Evolutionary conservation across 139 green algal genomes (phyloP), one percentile per base, ranked within the genome.

Genomic region (Zygnema circumcarinatum): DNA sequence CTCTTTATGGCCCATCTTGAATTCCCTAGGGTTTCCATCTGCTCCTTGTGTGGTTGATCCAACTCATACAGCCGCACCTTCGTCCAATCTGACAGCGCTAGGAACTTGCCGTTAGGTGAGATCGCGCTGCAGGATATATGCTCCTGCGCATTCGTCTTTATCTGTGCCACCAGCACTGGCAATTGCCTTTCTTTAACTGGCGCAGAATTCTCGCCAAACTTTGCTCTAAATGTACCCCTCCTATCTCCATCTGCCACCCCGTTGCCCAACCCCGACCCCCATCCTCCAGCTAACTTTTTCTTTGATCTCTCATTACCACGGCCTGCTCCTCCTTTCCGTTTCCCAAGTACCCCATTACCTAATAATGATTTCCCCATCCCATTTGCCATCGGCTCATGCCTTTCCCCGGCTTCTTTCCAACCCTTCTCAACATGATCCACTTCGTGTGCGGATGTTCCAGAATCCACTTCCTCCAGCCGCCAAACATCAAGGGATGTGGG

Each of bases 1-100:
- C 32, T 78, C 16, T 78, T 78, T 38, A 78, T 78, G 69, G 7
- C 69, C 7, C 69, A 78, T 78, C 11, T 7, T 7, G 7, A 16
- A 25, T 62, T 62, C 47, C 47, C 47, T 25, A 62, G n/a, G n/a
- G n/a, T n/a, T n/a, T n/a, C n/a, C n/a, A n/a, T n/a, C n/a, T n/a
- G n/a, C n/a, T n/a, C n/a, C n/a, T n/a, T 62, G 16, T 62, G 7
- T 41, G 35, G 7, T 41, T 78, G 69, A 22, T 41, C 35, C 36
- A 88, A 52, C 21, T 88, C 73, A 88, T 73, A 90, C 36, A 90
- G n/a, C 22, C 85, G 76, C 0, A 87, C n/a, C 25, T 83, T 90
- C 38, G 54, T 35, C 39, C 29, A 68, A n/a, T 96, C 91, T 38
- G 92, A 95, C 29, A 90, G 92, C 21, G 93, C 95, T 0, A 98